Conservation (phyloP, 345 rosid genomes). For the Adansonia digitata region DNA sequence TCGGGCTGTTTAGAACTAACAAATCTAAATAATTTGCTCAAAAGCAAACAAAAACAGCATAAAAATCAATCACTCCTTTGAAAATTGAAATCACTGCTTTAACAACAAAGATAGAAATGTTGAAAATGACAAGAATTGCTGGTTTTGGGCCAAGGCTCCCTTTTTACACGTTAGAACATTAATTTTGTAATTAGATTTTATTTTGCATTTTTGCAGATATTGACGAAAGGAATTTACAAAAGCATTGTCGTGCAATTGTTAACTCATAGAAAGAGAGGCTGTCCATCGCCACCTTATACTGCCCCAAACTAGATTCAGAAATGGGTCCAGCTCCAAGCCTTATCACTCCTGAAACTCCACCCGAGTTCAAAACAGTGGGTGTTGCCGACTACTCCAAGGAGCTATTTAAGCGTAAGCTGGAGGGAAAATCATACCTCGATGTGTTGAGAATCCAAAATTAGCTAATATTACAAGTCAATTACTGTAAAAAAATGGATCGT, state of each 20-base stretch:
- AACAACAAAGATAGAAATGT: no score
- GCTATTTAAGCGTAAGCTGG: not conserved
- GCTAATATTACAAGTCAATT: no score
- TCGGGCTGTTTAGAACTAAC: no score
- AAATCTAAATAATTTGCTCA: no score
- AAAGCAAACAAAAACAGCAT: no score
- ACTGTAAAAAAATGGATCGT: no score
- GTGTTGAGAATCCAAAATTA: not conserved
- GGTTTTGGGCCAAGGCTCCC: no score
- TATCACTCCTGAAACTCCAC: not conserved
- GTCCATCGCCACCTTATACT: not conserved
- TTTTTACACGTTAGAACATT: no score
- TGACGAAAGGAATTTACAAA: constrained; percentile 30
- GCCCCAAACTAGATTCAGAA: not conserved
- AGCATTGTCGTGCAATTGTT: constrained; percentile 31
- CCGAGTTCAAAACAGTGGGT: constrained; percentile 15
- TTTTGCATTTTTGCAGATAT: constrained; percentile 28
- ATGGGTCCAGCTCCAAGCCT: constrained; percentile 13
- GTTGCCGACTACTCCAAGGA: constrained; percentile 15
- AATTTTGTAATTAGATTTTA: no score
- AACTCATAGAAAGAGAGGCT: constrained; percentile 29
- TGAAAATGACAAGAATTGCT: no score
- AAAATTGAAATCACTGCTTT: no score
- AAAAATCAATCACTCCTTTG: no score
- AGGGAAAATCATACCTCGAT: not conserved